Percentiles rank a stretch among this genome's conserved stretches.
These are phyloP conservation scores for Cerrena zonata DNA, from an alignment of 1,284 basidiomycete genomes.

Conservation along the genomic window DNA sequence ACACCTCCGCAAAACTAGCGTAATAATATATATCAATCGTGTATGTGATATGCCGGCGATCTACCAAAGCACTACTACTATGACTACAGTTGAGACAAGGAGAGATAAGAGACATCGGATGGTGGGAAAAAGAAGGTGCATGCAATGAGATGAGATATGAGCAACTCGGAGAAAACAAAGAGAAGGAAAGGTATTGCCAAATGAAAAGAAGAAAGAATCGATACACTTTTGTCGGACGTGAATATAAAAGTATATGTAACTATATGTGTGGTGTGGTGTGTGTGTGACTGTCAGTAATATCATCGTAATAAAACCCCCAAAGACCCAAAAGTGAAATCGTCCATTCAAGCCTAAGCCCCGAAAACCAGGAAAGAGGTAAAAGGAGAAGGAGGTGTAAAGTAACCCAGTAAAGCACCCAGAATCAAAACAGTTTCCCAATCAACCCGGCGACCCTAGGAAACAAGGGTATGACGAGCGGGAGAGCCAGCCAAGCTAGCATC, in stretches of 20 bases:
- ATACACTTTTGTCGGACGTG: constrained; percentile 2
- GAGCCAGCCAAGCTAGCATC: constrained; percentile 40
- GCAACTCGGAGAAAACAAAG: not conserved
- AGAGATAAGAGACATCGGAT: not conserved
- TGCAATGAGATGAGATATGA: not conserved
- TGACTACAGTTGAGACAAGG: constrained; percentile 10
- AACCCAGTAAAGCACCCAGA: constrained; percentile 22
- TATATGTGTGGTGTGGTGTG: too few species aligned
- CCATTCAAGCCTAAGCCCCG: not conserved
- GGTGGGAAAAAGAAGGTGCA: constrained; percentile 1
- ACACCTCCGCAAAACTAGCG: not conserved
- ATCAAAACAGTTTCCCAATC: constrained; percentile 38
- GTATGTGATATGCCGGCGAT: constrained; percentile 13
- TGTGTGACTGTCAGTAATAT: not conserved
- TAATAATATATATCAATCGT: constrained; percentile 16
- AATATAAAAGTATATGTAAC: constrained; percentile 4
- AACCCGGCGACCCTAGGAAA: constrained; percentile 58
- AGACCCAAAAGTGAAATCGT: constrained; percentile 8
- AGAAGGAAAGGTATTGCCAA: not conserved
- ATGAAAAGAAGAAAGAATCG: constrained; percentile 1
- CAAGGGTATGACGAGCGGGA: constrained; percentile 40
- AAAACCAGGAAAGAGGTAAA: constrained; percentile 7
- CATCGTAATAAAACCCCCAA: constrained; percentile 4
- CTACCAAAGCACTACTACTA: constrained; percentile 11
- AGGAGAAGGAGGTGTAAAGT: not conserved